Base-by-base conservation (phyloP, 352 stramenopile genomes). In the Blastocystis sp. region DNA sequence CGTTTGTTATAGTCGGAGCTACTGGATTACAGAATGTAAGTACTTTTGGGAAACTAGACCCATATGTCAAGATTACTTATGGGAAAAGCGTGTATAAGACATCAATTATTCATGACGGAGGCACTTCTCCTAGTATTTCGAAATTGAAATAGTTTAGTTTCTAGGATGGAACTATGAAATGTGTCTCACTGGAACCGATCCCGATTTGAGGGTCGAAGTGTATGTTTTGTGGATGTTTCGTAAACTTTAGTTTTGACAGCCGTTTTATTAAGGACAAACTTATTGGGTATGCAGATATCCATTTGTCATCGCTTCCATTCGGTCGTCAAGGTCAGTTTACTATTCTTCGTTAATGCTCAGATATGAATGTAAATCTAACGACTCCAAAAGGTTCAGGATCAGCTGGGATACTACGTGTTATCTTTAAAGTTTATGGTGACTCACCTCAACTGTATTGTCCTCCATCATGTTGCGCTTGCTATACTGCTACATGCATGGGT, bases 91-190 rank as follows among this genome's bases (percentile, higher is more conserved):
- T 69, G 11, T 85, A 85, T 41, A 26, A 45, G 30, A 85, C 47
- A 50, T 54, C 73, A 18, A 37, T 68, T 26, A 34, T 85, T 24
- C 59, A 68, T 24, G 73, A 85, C 54, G 73, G 73, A 39, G 73
- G 73, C 53, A 53, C 53, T 50, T 69, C 47, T 39, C 73, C 73
- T 9, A 85, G 73, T 68, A 45, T 47, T 50, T 68, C 16, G 34
- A 11, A 18, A 43, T 41, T 13, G 20, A n/a, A 2, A 34, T 24
- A 54, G 24, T 18, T 6, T 85, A 53, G 64, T 64, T 20, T 4
- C 11, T 65, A 85, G 73, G 59, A 9, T 85, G 73, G 73, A 85
- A 85, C 26, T 85, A 66, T 68, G 73, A 85, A 26, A 66, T 85
- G 30, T 34, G 73, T 45, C 39, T 85, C 16, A 85, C 73, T 9